Percentiles rank a stretch among this genome's conserved stretches.
Conservation (phyloP, 73 alveolate genomes). For the Loxodes magnus region DNA sequence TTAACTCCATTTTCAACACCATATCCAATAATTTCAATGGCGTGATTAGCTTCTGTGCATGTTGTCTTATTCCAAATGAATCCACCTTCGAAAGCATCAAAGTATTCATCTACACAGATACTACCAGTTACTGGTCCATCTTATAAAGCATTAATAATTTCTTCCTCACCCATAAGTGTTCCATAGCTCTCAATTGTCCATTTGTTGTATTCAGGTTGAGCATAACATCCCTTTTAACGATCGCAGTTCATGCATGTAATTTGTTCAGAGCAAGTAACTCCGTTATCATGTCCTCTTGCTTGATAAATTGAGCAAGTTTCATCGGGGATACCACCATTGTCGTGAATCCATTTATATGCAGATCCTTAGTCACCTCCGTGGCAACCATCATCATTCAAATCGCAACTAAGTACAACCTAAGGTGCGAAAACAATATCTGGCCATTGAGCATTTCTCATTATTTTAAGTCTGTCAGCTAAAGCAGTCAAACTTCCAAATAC, state of each 20-base stretch:
- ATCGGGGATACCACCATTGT: constrained; percentile 49
- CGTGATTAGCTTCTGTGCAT: constrained; percentile 39
- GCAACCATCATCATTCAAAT: constrained; percentile 55
- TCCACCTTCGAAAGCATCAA: constrained; percentile 51
- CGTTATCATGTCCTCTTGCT: constrained; percentile 33
- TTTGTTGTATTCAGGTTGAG: constrained; percentile 30
- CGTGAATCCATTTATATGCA: constrained; percentile 43
- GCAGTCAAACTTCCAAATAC: constrained; percentile 72
- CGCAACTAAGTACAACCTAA: constrained; percentile 68
- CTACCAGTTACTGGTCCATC: constrained; percentile 87
- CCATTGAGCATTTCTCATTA: constrained; percentile 59
- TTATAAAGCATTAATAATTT: constrained; percentile 72
- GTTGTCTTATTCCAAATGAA: constrained; percentile 48
- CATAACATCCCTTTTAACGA: too few relatives aligned
- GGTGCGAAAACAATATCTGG: constrained; percentile 66
- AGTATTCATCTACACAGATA: constrained; percentile 44
- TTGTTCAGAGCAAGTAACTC: constrained; percentile 33
- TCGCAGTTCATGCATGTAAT: constrained; percentile 47
- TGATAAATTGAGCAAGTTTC: constrained; percentile 64
- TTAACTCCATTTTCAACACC: constrained; percentile 66
- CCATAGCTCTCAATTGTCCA: constrained; percentile 36
- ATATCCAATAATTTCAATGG: constrained; percentile 81
- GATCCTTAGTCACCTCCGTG: constrained; percentile 63
- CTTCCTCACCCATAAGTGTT: constrained; percentile 54
- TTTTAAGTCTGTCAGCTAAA: constrained; percentile 64